Base-by-base conservation (phyloP, 352 stramenopile species). In the Globisporangium cystogenes region DNA sequence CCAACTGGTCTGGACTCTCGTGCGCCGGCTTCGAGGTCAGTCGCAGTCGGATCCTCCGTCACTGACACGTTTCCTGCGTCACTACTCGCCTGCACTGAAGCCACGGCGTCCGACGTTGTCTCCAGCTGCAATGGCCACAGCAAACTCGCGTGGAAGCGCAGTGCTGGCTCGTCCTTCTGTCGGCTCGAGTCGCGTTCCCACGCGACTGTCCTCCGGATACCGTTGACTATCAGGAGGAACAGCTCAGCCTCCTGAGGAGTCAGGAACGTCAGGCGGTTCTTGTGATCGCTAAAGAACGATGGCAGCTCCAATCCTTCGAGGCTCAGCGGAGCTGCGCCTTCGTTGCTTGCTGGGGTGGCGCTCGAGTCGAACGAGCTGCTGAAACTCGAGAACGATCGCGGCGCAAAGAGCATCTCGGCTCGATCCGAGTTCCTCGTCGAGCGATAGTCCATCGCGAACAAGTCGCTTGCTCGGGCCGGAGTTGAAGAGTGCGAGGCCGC, bases 121-220 rank as follows among this genome's bases (percentile, higher is more conserved):
- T 57, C 23, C 47, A 48, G 20, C 18, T 82, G 62, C 20, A 74
- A 54, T 40, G 77, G 70, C 79, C 80, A 93, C 21, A 90, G 43
- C 12, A 90, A 66, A 44, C 72, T 89, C n/a, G 80, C 67, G 33
- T 74, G 64, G 39, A 93, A 90, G 24, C 82, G 80, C 57, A 90
- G 64, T 15, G 76, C 66, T 26, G 82, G 74, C 53, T 85, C 82
- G 36, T 93, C 82, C 62, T 90, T 93, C 47, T 62, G 56, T 8
- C 72, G 59, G 21, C 57, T 72, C 14, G 29, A 52, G 41, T 90
- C 78, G 46, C 67, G 65, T 48, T 89, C 74, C 82, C 82, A 93
- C 20, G 55, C 47, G n/a, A 90, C 21, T 1, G 68, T 83, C 58
- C 73, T 84, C 47, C 70, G 76, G 7, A 80, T 60, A 0, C 68